These are phyloP conservation scores for Taiozyma sp. DNA, from an alignment of 1,139 yeast genomes.

Conservation along the genomic window DNA sequence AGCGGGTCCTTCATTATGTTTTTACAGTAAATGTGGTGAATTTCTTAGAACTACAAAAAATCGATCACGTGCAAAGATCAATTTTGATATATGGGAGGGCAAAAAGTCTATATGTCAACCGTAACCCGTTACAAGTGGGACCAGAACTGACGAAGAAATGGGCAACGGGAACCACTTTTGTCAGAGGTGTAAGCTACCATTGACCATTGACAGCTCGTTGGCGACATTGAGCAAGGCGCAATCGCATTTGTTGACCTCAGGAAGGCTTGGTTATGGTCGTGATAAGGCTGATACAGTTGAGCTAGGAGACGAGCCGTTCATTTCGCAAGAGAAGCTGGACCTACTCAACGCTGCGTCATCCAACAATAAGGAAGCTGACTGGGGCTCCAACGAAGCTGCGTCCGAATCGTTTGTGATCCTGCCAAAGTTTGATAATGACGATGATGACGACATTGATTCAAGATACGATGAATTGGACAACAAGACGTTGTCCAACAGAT, in stretches of 20 bases:
- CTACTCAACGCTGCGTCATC: constrained; percentile 24
- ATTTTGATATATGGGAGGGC: background rate
- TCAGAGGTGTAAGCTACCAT: constrained; percentile 57
- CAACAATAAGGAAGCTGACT: constrained; percentile 8
- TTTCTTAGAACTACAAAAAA: too few species aligned
- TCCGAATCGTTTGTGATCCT: constrained; percentile 27
- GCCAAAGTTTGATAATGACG: constrained; percentile 23
- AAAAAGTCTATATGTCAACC: background rate
- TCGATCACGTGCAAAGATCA: background rate
- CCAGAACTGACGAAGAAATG: background rate
- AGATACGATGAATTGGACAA: constrained; percentile 12
- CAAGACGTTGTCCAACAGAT: constrained; percentile 34
- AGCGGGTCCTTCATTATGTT: too few species aligned
- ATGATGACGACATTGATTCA: constrained; percentile 9
- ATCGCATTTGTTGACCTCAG: constrained; percentile 37
- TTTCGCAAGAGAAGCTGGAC: constrained; percentile 32
- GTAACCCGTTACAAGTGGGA: too few species aligned
- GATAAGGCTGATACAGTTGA: constrained; percentile 13
- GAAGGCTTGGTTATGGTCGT: constrained; percentile 24
- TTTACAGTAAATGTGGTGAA: too few species aligned
- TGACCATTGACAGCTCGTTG: constrained; percentile 50
- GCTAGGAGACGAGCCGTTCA: constrained; percentile 18
- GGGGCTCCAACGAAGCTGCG: constrained; percentile 11
- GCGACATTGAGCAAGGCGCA: constrained; percentile 50
- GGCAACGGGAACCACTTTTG: constrained; percentile 31